These are phyloP conservation scores for Pichia sorboxylosa DNA, from an alignment of 1,139 yeast species.

Conservation along the genomic window DNA sequence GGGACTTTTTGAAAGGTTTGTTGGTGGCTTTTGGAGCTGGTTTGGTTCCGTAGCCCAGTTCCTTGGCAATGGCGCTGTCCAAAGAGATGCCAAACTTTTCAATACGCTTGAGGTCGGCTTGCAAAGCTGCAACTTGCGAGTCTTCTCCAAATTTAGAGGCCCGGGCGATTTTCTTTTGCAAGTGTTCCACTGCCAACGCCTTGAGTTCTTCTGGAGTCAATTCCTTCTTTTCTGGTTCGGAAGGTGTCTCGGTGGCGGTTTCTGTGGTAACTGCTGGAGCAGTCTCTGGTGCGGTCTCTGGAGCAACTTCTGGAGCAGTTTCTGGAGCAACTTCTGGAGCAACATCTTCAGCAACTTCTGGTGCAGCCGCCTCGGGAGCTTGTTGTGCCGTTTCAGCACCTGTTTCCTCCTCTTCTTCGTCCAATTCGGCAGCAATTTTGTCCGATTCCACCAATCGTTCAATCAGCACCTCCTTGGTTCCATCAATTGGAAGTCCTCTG, in stretches of 20 bases:
- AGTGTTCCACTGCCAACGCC: constrained; percentile 53
- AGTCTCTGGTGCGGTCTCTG: constrained; percentile 3
- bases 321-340: constrained; percentile 10
- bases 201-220: constrained; percentile 61
- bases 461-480: constrained; percentile 76
- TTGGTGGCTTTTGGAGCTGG: background rate
- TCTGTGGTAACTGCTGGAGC: constrained; percentile 9
- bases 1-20: background rate
- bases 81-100: constrained; percentile 75
- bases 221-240: constrained; percentile 16
- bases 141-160: constrained; percentile 68
- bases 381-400: constrained; percentile 7
- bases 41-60: constrained; percentile 37
- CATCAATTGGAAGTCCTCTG: constrained; percentile 59
- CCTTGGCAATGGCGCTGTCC: constrained; percentile 56
- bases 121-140: constrained; percentile 33
- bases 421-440: constrained; percentile 21
- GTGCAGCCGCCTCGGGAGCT: constrained; percentile 5
- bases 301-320: constrained; percentile 3
- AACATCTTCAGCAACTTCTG: constrained; percentile 7
- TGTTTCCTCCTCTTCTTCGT: constrained; percentile 16
- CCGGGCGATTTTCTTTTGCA: constrained; percentile 57
- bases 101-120: constrained; percentile 56
- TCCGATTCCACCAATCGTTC: constrained; percentile 46
- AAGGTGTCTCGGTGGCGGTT: constrained; percentile 12